Conservation (phyloP, 2,329 filamentous ascomycete species). For the Clonostachys rhizophaga region DNA sequence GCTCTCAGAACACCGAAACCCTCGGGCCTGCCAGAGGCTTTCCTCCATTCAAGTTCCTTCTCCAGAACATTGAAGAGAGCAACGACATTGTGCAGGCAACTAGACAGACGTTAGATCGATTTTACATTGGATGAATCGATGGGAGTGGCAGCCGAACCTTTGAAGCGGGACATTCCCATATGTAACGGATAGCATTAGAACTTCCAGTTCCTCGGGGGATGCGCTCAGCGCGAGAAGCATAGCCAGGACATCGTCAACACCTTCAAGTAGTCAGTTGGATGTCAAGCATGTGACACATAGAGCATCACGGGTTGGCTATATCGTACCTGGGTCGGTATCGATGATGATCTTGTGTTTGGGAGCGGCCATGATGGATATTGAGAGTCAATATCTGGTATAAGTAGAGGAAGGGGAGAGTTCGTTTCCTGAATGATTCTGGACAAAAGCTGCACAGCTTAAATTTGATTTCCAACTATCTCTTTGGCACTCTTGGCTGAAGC, state of each 20-base stretch:
- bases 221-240: conserved; percentile 82
- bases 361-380: conserved; percentile 41
- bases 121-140: not conserved
- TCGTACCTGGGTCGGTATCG: conserved; percentile 82
- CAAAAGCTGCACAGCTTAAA: too few species aligned
- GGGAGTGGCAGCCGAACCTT: conserved; percentile 42
- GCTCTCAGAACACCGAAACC: conserved; percentile 71
- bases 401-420: too few species aligned
- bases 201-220: conserved; percentile 76
- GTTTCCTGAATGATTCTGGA: too few species aligned
- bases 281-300: conserved; percentile 3
- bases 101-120: conserved; percentile 20
- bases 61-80: conserved; percentile 90
- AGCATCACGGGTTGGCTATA: not conserved
- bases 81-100: conserved; percentile 83
- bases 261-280: conserved; percentile 29
- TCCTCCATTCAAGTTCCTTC: conserved; percentile 82
- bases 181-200: conserved; percentile 81
- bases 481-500: too few species aligned
- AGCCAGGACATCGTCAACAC: conserved; percentile 88
- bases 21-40: conserved; percentile 57
- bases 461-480: not conserved
- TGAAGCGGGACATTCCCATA: conserved; percentile 91
- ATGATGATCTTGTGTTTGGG: conserved; percentile 80
- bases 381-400: too few species aligned